Evolutionary conservation across 2,329 filamentous ascomycete species (phyloP), one percentile per base, ranked within the genome.

Genomic region (Colletotrichum lupini): DNA sequence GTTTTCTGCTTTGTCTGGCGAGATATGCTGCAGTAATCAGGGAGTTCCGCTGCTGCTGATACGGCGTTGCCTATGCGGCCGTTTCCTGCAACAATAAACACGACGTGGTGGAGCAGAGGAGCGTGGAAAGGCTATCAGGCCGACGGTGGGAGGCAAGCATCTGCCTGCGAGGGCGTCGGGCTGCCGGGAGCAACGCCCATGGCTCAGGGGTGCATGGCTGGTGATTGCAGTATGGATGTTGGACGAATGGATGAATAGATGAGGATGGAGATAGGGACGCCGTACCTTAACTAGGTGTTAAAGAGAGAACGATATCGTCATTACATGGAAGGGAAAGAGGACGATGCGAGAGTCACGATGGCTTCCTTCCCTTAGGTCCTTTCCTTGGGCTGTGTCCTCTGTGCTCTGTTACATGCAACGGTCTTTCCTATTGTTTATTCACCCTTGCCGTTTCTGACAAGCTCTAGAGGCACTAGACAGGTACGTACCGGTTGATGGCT

Each of bases 21-120:
- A 9, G 49, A 22, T 52, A 28, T 53, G n/a, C 19, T 5, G 22
- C 35, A 49, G 19, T 49, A 12, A 22, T 49, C 69, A 69, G 55
- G 67, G 68, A 68, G 57, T 26, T 52, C 52, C 66, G 70, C 66
- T 73, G 66, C 22, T 63, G 59, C 28, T 56, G 59, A 59, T 30
- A 64, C 67, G 55, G 32, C 56, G 66, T 49, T 69, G 30, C 14
- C 59, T 64, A 56, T 61, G 59, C 55, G 67, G 49, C 32, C 22
- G 56, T 70, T 61, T 73, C 56, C 66, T 72, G 69, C 66, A 64
- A 73, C 60, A 53, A 49, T 30, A 28, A 42, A 73, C 46, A 60
- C 37, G 42, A 19, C 42, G 19, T 49, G 19, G 19, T 49, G 42
- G 42, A 49, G 42, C 8, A 22, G 16, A 42, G 37, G 6, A 19